Base-by-base conservation (phyloP, 257 asterid genomes). In the Ajuga chamaepitys region DNA sequence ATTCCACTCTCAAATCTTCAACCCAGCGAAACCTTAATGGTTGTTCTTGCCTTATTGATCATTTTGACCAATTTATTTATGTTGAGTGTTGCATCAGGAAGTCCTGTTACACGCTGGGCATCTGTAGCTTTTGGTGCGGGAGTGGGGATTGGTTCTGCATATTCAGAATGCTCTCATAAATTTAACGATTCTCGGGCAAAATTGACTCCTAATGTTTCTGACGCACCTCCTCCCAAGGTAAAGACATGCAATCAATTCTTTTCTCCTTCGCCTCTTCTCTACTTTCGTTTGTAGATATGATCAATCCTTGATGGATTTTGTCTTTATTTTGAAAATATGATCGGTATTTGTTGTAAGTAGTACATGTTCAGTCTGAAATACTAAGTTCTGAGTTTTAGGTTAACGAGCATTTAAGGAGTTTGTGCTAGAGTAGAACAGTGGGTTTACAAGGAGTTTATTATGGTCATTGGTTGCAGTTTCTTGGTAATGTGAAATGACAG, bases 51-150 rank as follows among this genome's bases (percentile, higher is more conserved):
- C 32, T 53, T 52, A 18, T 64, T 9, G 24, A 41, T 25, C 60
- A 65, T 25, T 47, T 28, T 28, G 68, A 28, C 34, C 48, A 37
- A 53, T 74, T 40, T 21, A n/a, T 26, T 9, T 60, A 32, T 48
- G 44, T 62, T 63, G 64, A 50, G 62, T 62, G 52, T 66, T 74
- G 64, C 68, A 66, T 65, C 78, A 91, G 96, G 96, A 75, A 92
- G 95, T 67, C 96, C 98, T 16, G 90, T 67, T 22, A 85, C 95
- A 56, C 95, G 95, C 61, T 88, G 95, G 98, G 95, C 95, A 37
- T 79, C 97, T 18, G 87, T 89, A 37, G 87, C 93, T 61, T 83
- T 92, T 64, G 98, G 91, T 66, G 95, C 95, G 56, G 97, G 96
- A 52, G 51, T 83, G 56, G 98, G 97, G 46, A 74, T 92, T 55